Evolutionary conservation across 768 basidiomycete genomes (phyloP).

Genomic region (Mycena polygramma): DNA sequence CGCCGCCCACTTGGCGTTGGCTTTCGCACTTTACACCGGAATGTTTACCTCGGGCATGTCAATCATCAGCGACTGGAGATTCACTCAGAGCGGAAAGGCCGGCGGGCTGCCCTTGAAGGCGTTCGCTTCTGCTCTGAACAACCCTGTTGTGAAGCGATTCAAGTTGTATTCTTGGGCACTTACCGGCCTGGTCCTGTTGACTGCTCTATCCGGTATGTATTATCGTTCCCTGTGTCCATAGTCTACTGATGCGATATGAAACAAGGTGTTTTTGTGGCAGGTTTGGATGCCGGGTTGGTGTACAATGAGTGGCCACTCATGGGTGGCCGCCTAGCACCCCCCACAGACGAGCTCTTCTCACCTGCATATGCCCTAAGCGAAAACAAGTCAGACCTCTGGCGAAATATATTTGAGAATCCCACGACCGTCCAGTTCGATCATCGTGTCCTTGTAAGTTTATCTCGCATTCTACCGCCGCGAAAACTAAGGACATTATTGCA

Average conservation of each 20-base stretch:
- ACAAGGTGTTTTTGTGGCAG: slow-evolving; percentile 96
- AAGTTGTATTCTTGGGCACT: slow-evolving; percentile 70
- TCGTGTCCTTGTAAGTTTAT: slow-evolving; percentile 81
- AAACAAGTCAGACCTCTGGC: slow-evolving; percentile 86
- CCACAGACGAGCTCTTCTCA: slow-evolving; percentile 85
- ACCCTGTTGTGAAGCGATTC: slow-evolving; percentile 71
- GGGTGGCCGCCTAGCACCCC: slow-evolving; percentile 90
- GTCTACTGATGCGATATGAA: background rate
- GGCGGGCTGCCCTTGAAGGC: slow-evolving; percentile 61
- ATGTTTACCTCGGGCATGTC: slow-evolving; percentile 88
- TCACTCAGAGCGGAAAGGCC: slow-evolving; percentile 68
- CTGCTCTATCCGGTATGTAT: slow-evolving; percentile 87
- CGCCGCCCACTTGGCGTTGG: slow-evolving; percentile 94
- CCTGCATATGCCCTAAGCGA: slow-evolving; percentile 75
- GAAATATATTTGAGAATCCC: slow-evolving; percentile 97
- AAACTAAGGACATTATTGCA: slow-evolving; percentile 14
- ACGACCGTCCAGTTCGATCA: slow-evolving; percentile 98
- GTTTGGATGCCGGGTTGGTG: slow-evolving; percentile 94
- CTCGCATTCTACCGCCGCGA: background rate
- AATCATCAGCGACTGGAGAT: slow-evolving; percentile 85
- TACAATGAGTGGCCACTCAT: slow-evolving; percentile 99
- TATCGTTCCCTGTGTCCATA: background rate
- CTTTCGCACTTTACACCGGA: slow-evolving; percentile 92
- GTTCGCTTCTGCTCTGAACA: slow-evolving; percentile 64
- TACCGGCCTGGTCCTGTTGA: slow-evolving; percentile 87